Evolutionary conservation across 2,329 filamentous ascomycete genomes (phyloP).

Genomic region (Metarhizium humberi): DNA sequence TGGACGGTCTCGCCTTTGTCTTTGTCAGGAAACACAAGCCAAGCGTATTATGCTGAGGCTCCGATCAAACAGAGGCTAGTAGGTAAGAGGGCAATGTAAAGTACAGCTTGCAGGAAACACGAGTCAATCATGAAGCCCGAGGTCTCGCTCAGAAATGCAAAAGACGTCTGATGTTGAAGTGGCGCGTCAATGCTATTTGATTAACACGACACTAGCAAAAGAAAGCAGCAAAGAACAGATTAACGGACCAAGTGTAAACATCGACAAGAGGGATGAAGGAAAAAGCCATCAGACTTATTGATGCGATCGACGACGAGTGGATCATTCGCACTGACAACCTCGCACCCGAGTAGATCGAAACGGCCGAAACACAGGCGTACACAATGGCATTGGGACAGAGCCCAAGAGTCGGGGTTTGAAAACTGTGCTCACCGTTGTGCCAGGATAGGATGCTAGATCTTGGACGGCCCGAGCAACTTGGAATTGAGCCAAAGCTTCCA

Average conservation of each 20-base stretch:
- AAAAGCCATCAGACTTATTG: slow-evolving; percentile 4
- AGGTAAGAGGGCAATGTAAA: neutral
- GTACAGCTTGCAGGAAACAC: neutral
- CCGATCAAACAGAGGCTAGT: neutral
- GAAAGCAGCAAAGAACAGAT: neutral
- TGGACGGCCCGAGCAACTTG: slow-evolving; percentile 11
- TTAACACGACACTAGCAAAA: slow-evolving; percentile 1
- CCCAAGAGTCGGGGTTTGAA: slow-evolving; percentile 1
- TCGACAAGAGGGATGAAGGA: slow-evolving; percentile 1
- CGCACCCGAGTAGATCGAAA: slow-evolving; percentile 11
- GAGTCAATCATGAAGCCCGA: slow-evolving; percentile 1
- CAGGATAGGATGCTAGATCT: slow-evolving; percentile 7
- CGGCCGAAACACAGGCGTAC: slow-evolving; percentile 11
- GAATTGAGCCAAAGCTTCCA: slow-evolving; percentile 6
- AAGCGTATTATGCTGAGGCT: neutral
- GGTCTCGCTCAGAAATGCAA: neutral
- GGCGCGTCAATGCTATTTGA: slow-evolving; percentile 7
- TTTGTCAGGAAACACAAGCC: neutral
- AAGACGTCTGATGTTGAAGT: slow-evolving; percentile 6
- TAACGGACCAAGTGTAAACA: neutral
- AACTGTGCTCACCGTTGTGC: slow-evolving; percentile 3
- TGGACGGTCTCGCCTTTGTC: neutral
- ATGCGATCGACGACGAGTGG: slow-evolving; percentile 8
- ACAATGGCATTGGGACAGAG: slow-evolving; percentile 3
- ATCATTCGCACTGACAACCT: slow-evolving; percentile 9